A percentile compares a stretch with the other conserved stretches of the same genome.
These are phyloP conservation scores for Geosmithia flava DNA, from an alignment of 2,329 filamentous ascomycete genomes.

Conservation along the genomic window DNA sequence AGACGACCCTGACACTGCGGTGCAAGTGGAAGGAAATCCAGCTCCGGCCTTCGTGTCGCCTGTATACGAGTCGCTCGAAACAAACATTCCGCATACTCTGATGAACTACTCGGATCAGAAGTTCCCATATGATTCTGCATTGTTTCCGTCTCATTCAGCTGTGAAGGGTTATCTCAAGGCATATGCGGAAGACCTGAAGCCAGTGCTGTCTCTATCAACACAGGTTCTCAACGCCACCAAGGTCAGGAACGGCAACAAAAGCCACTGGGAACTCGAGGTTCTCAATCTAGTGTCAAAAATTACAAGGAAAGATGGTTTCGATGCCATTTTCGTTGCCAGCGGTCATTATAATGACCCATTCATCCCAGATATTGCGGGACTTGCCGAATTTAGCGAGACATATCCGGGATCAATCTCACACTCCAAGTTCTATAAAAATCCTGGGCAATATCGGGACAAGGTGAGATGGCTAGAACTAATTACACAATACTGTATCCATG, in stretches of 20 bases:
- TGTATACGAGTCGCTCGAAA: too few species aligned
- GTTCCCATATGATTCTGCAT: conserved; percentile 7
- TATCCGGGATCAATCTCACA: conserved; percentile 12
- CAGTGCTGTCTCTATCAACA: conserved; percentile 46
- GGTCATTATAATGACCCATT: conserved; percentile 50
- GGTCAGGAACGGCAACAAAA: background rate
- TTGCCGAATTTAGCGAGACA: conserved; percentile 30
- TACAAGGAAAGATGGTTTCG: conserved; percentile 25
- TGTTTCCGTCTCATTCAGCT: conserved; percentile 54
- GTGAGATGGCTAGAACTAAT: too few species aligned
- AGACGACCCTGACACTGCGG: conserved; percentile 27
- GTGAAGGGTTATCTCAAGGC: conserved; percentile 54
- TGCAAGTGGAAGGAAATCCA: conserved; percentile 1
- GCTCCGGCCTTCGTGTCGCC: too few species aligned
- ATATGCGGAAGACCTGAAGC: conserved; percentile 47
- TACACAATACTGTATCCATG: too few species aligned
- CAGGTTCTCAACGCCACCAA: conserved; percentile 39
- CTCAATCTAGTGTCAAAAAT: too few species aligned
- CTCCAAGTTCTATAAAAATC: too few species aligned
- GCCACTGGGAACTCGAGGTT: too few species aligned
- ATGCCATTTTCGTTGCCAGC: conserved; percentile 49
- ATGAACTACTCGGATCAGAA: too few species aligned
- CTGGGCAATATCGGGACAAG: too few species aligned
- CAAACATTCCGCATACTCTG: too few species aligned
- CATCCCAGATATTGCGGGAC: conserved; percentile 33